phyloP scores from a whole-genome alignment of 2,329 filamentous ascomycete species.

The Fusarium algeriense region DNA sequence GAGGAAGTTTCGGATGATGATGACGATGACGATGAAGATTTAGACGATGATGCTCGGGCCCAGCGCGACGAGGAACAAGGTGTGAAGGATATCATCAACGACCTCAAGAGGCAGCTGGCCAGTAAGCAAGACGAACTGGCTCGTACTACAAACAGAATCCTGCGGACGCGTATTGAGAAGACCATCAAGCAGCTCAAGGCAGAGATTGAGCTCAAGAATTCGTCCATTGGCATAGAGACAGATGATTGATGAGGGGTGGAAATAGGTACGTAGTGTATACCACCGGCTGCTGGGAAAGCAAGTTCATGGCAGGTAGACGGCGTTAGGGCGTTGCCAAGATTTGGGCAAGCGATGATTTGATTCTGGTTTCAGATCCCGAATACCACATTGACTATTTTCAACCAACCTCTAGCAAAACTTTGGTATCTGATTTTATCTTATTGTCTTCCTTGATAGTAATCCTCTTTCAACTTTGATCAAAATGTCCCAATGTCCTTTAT shows the following conservation, averaged over 20 bases:
- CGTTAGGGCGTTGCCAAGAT: slow-evolving; percentile 32
- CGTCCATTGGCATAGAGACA: slow-evolving; percentile 57
- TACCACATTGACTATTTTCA: slow-evolving; percentile 32
- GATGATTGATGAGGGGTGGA: slow-evolving; percentile 47
- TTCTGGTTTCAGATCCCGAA: slow-evolving; percentile 30
- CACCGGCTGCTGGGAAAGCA: slow-evolving; percentile 2
- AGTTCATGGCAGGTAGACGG: slow-evolving; percentile 17
- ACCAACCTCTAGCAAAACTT: slow-evolving; percentile 3
- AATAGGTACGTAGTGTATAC: background rate
- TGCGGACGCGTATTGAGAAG: slow-evolving; percentile 63
- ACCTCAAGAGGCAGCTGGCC: slow-evolving; percentile 64
- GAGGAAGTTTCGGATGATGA: slow-evolving; percentile 59
- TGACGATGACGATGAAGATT: slow-evolving; percentile 66
- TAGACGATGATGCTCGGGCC: slow-evolving; percentile 66
- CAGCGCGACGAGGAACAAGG: slow-evolving; percentile 65
- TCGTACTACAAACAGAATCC: slow-evolving; percentile 60
- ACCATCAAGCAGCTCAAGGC: slow-evolving; percentile 62
- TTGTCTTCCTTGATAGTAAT: background rate
- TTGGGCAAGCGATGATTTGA: slow-evolving; percentile 25
- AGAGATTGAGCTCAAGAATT: slow-evolving; percentile 60
- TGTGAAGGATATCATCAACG: slow-evolving; percentile 66
- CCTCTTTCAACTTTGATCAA: background rate
- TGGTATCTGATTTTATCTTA: background rate
- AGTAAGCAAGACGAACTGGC: slow-evolving; percentile 59
- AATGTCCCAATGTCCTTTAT: background rate